Percentiles rank a stretch among this genome's conserved stretches.
Evolutionary conservation across 257 asterid species (phyloP).

Genomic region (Eustoma russellianum): DNA sequence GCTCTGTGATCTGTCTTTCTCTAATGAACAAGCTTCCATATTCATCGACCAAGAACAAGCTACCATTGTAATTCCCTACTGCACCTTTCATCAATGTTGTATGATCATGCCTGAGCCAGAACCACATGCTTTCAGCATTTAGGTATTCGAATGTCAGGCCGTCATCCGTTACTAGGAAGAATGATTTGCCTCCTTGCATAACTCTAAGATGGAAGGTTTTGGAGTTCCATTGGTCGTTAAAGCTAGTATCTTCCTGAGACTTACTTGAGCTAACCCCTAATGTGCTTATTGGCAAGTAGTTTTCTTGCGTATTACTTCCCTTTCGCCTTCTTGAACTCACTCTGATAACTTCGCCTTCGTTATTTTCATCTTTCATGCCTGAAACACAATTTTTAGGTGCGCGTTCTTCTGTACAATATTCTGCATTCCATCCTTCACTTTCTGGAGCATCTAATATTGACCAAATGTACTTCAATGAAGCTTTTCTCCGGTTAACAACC

Average conservation of each 20-base stretch:
- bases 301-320: conserved; percentile 37
- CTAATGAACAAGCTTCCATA: conserved; percentile 59
- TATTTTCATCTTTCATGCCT: conserved; percentile 59
- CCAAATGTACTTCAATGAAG: conserved; percentile 57
- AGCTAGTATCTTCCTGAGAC: conserved; percentile 18
- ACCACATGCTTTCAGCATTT: conserved; percentile 52
- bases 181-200: conserved; percentile 63
- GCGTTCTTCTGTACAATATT: conserved; percentile 66
- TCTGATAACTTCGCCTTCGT: conserved; percentile 18
- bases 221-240: conserved; percentile 14
- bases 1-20: conserved; percentile 48
- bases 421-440: conserved; percentile 91
- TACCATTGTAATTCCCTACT: conserved; percentile 70
- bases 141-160: conserved; percentile 54
- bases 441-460: conserved; percentile 75
- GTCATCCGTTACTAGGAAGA: conserved; percentile 47
- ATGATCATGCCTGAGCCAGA: conserved; percentile 75
- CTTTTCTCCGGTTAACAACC: conserved; percentile 35
- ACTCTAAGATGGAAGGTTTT: conserved; percentile 45
- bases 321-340: conserved; percentile 45
- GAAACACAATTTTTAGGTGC: conserved; percentile 71
- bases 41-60: conserved; percentile 66
- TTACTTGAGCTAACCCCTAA: conserved; percentile 16
- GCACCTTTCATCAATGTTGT: conserved; percentile 45
- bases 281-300: conserved; percentile 31